These are phyloP conservation scores for Peniophora sp. DNA, from an alignment of 1,284 basidiomycete species.

Conservation along the genomic window DNA sequence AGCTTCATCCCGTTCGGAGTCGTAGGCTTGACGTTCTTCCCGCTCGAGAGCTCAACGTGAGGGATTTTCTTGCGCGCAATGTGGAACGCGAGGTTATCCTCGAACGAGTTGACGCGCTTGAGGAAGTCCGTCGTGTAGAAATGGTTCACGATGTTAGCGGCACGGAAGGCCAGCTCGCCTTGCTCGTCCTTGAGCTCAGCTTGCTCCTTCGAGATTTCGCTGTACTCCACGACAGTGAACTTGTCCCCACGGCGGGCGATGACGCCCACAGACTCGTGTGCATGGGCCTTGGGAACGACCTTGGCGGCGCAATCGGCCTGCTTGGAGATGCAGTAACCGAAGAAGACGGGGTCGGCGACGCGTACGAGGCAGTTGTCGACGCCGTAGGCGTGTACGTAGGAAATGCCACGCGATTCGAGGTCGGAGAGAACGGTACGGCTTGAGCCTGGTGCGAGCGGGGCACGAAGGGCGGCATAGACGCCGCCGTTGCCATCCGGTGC, in stretches of 20 bases:
- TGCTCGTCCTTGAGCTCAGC: constrained; percentile 68
- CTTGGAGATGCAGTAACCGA: constrained; percentile 88
- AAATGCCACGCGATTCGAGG: constrained; percentile 69
- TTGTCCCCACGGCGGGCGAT: constrained; percentile 78
- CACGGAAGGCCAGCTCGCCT: constrained; percentile 83
- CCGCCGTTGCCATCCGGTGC: constrained; percentile 99
- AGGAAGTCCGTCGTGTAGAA: constrained; percentile 93
- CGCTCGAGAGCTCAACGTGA: constrained; percentile 64
- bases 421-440: constrained; percentile 79
- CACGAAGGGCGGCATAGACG: constrained; percentile 87
- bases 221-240: constrained; percentile 95
- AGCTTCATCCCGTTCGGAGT: constrained; percentile 99
- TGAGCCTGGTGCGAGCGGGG: constrained; percentile 58
- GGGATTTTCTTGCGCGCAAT: constrained; percentile 98
- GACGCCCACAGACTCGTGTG: constrained; percentile 93
- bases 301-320: constrained; percentile 90
- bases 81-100: constrained; percentile 90
- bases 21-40: constrained; percentile 65
- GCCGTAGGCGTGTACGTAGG: constrained; percentile 92
- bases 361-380: constrained; percentile 99
- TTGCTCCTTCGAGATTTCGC: constrained; percentile 87
- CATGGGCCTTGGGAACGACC: constrained; percentile 85
- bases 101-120: constrained; percentile 74
- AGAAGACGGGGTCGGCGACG: constrained; percentile 94
- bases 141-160: constrained; percentile 97